These are phyloP conservation scores for Beauveria scarabaeidicola DNA, from an alignment of 2,329 filamentous ascomycete species.

Conservation along the genomic window DNA sequence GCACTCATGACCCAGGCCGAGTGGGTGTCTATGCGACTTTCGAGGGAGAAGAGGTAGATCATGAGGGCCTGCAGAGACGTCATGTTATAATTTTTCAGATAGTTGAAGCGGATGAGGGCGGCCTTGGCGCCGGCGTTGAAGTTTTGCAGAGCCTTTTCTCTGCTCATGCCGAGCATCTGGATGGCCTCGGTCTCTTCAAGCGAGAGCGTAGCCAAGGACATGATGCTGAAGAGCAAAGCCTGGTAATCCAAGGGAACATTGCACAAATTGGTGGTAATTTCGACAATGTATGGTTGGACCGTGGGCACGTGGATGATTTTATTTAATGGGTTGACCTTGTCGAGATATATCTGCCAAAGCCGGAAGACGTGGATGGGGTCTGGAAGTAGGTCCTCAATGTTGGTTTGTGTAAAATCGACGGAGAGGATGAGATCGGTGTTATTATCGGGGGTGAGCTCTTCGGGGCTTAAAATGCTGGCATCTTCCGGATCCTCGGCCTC, in stretches of 20 bases:
- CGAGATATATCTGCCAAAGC: slow-evolving; percentile 67
- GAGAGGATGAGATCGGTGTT: slow-evolving; percentile 42
- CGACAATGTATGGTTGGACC: slow-evolving; percentile 55
- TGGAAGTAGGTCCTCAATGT: slow-evolving; percentile 50
- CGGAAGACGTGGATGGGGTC: slow-evolving; percentile 56
- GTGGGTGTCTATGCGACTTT: slow-evolving; percentile 50
- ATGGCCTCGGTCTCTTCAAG: slow-evolving; percentile 47
- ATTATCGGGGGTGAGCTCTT: slow-evolving; percentile 42
- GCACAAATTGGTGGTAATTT: slow-evolving; percentile 49
- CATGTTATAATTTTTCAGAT: slow-evolving; percentile 51
- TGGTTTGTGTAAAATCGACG: slow-evolving; percentile 30
- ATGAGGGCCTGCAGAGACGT: slow-evolving; percentile 50
- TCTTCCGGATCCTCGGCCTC: slow-evolving; percentile 42
- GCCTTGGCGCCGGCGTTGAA: slow-evolving; percentile 45
- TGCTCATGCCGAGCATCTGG: slow-evolving; percentile 40
- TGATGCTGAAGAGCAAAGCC: slow-evolving; percentile 57
- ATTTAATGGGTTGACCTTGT: slow-evolving; percentile 65
- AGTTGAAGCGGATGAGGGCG: slow-evolving; percentile 43
- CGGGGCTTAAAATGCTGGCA: slow-evolving; percentile 38
- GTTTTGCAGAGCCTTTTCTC: slow-evolving; percentile 40
- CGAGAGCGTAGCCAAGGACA: slow-evolving; percentile 50
- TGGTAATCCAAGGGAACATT: slow-evolving; percentile 50
- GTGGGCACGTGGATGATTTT: slow-evolving; percentile 67
- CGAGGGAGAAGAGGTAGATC: slow-evolving; percentile 49
- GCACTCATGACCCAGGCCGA: slow-evolving; percentile 54